A percentile compares a stretch with the other conserved stretches of the same genome.
Conservation (phyloP, 495 filamentous ascomycete species). For the Lasiosphaeris hirsuta region DNA sequence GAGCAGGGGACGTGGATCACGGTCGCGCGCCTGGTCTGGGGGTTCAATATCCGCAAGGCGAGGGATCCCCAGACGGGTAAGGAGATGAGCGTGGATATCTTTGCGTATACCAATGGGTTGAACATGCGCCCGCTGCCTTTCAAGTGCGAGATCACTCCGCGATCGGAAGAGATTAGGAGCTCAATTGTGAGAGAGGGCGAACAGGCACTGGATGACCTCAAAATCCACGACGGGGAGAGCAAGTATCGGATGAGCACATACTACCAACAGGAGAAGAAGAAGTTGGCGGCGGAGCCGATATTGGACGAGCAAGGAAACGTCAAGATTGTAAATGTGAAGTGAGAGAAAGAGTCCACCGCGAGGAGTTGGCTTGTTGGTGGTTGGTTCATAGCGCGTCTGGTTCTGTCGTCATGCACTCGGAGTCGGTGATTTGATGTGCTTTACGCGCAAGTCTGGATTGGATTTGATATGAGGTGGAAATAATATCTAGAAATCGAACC, state of each 20-base stretch:
- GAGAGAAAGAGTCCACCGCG: too few species aligned
- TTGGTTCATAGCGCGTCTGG: too few species aligned
- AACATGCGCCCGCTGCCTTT: conserved; percentile 57
- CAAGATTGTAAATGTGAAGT: conserved; percentile 25
- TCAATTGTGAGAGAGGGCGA: conserved; percentile 54
- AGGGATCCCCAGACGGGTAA: conserved; percentile 42
- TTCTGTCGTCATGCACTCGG: too few species aligned
- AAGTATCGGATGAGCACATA: conserved; percentile 56
- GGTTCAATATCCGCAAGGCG: conserved; percentile 49
- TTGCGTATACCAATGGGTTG: conserved; percentile 51
- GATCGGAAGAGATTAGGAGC: conserved; percentile 47
- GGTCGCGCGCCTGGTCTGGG: conserved; percentile 55
- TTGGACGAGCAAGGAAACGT: conserved; percentile 31
- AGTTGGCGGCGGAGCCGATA: conserved; percentile 27
- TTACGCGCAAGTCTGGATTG: too few species aligned
- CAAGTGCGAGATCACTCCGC: conserved; percentile 45
- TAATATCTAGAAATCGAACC: too few species aligned
- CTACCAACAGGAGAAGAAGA: conserved; percentile 38
- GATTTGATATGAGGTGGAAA: too few species aligned
- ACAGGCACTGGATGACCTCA: conserved; percentile 51
- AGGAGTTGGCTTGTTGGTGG: too few species aligned
- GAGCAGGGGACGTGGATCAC: conserved; percentile 57
- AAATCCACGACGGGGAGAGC: conserved; percentile 56
- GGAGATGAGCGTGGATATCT: conserved; percentile 53
- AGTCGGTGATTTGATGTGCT: too few species aligned